Base-by-base conservation (phyloP, 192 early-diverging fungal species). In the Gryganskiella cystojenkinii region DNA sequence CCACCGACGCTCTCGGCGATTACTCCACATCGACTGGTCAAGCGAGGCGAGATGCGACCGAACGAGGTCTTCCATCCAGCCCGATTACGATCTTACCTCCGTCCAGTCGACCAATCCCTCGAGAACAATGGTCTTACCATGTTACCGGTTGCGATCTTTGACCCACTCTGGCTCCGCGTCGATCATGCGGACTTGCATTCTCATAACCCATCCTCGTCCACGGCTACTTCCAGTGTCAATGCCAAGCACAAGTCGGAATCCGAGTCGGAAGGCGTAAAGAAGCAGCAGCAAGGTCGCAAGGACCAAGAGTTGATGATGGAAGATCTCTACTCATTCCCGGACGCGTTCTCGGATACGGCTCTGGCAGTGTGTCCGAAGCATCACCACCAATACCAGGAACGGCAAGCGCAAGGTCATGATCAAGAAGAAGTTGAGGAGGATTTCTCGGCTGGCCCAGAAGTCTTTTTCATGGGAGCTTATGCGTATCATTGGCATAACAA, bases 401-500 rank as follows among this genome's bases (percentile, higher is more conserved):
- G 13, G 27, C 27, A 13, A 1, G 19, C 8, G 52, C 20, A 43
- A 17, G 4, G 19, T 31, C 0, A 13, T 13, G 37, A 3, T 6
- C 27, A 33, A 24, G 27, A 13, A 42, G 8, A 45, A 8, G 50
- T 28, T 43, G 44, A 57, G 24, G 5, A 33, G 1, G 61, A 63
- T 42, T 78, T 78, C 25, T 35, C 58, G 46, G 67, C 71, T 30
- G 67, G 71, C 14, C 66, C 67, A 8, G 71, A 81, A 40, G 61
- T 56, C 27, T 81, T 81, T 37, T 49, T 81, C n/a, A 47, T 51
- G 10, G 80, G 80, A 1, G 71, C 71, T 14, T 81, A 74, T 35
- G 54, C 71, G 4, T 74, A 81, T 30, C 80, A 81, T 37, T 81
- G 80, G 80, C 80, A 81, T 37, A 81, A 81, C 28, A 64, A 56